Conservation (phyloP, 2,329 filamentous ascomycete species). For the Colletotrichum sp. region DNA sequence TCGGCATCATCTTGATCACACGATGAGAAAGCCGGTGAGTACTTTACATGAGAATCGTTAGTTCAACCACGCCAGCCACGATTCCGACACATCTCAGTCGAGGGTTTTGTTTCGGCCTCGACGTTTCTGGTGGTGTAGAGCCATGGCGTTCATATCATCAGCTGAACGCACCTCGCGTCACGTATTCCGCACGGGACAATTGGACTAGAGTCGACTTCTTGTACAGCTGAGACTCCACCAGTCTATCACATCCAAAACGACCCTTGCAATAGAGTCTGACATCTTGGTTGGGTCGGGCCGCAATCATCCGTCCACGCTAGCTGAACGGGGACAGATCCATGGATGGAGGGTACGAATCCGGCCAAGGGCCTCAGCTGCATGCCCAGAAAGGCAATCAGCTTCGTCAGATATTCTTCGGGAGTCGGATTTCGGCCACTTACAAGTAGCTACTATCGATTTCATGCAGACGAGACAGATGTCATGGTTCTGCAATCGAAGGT, state of each 20-base stretch:
- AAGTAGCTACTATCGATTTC: rapidly evolving
- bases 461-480: rapidly evolving
- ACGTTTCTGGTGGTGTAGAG: not conserved
- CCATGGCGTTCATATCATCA: not conserved
- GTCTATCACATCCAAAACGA: not conserved
- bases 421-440: rapidly evolving
- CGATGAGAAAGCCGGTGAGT: not conserved
- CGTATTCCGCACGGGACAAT: not conserved
- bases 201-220: not conserved
- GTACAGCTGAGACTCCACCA: not conserved
- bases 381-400: not conserved
- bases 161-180: not conserved
- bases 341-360: not conserved
- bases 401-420: not conserved
- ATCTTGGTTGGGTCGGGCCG: not conserved
- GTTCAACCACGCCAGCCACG: not conserved
- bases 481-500: not conserved
- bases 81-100: not conserved
- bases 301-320: not conserved
- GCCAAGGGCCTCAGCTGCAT: not conserved
- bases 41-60: not conserved
- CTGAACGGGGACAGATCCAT: not conserved
- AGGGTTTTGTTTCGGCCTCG: rapidly evolving
- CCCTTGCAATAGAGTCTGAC: not conserved
- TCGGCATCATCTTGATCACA: not conserved